Evolutionary conservation across 805 yeast species (phyloP), one percentile per base, ranked within the genome.

Genomic region (Ogataea methylovora): DNA sequence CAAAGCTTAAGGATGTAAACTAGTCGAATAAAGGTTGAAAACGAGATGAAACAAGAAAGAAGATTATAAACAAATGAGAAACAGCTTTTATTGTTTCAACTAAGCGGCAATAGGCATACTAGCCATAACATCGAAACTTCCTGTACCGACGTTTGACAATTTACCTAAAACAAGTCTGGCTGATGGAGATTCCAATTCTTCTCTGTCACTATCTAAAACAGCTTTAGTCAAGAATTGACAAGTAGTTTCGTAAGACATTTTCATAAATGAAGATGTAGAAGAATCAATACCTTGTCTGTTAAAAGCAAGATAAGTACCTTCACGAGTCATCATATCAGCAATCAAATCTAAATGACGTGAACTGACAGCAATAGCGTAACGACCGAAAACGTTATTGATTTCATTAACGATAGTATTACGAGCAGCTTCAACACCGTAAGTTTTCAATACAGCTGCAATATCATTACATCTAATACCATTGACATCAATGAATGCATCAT

Each of bases 291-390:
- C 99, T 65, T 86, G 96, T 71, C 99, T 84, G 63, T 86, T 88
- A 71, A 92, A 92, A 18, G 99, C 95, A 56, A 90, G 65, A 56
- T 88, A 92, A 2, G 94, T 76, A 53, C 99, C 99, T 63, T 92
- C 97, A 62, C 98, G 79, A 5, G 99, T 92, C 99, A 92, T 92
- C 86, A 85, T 84, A 61, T 92, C 99, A 44, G 94, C 99, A 60
- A 92, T 81, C 58, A 92, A 76, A 56, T 92, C 98, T 64, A 92
- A 76, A 67, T 92, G 99, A 60, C 98, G 85, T 35, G 76, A 67
- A 37, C 92, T 82, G 39, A 92, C 98, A 39, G 87, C 67, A 55
- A 92, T 92, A 51, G 97, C 97, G 62, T 92, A 92, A 35, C 94
- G 87, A 40, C 86, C 85, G 76, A 92, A 92, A 49, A 92, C 99